Percentiles rank a stretch among this genome's conserved stretches.
Conservation (phyloP, 352 stramenopile species). For the Phytophthora litchii region DNA sequence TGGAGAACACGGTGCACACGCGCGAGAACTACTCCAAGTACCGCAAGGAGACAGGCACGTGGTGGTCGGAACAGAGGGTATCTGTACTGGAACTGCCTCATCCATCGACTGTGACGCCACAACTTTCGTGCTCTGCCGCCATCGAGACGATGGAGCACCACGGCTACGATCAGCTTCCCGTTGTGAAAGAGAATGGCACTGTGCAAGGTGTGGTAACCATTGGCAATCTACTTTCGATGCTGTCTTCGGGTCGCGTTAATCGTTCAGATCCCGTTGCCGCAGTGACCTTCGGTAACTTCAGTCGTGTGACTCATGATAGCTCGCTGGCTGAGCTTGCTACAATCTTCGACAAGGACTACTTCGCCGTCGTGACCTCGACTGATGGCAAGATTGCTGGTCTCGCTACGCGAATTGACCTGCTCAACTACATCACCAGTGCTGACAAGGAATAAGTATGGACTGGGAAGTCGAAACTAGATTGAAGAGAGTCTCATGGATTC, state of each 20-base stretch:
- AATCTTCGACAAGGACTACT: constrained; percentile 97
- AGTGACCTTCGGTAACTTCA: constrained; percentile 96
- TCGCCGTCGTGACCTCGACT: constrained; percentile 88
- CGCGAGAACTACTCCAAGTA: constrained; percentile 74
- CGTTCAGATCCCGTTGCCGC: constrained; percentile 82
- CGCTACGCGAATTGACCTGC: constrained; percentile 95
- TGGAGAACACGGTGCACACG: constrained; percentile 71
- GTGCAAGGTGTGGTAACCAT: constrained; percentile 95
- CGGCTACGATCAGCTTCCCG: constrained; percentile 83
- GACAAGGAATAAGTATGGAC: constrained; percentile 22
- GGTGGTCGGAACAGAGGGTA: constrained; percentile 93
- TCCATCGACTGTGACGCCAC: constrained; percentile 87
- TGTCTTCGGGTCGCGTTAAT: constrained; percentile 87
- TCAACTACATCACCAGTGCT: constrained; percentile 92
- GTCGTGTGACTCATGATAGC: constrained; percentile 87
- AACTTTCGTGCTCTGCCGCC: constrained; percentile 90
- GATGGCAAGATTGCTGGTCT: constrained; percentile 89
- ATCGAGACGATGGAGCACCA: constrained; percentile 93
- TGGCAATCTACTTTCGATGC: constrained; percentile 92
- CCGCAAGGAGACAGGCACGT: constrained; percentile 78
- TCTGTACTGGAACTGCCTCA: constrained; percentile 74
- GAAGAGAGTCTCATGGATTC: not conserved
- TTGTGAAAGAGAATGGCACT: constrained; percentile 71
- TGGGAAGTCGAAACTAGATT: not conserved
- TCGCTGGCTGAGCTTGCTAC: constrained; percentile 89